phyloP scores from a whole-genome alignment of 305 asterid species.

The Fraxinus ornus region DNA sequence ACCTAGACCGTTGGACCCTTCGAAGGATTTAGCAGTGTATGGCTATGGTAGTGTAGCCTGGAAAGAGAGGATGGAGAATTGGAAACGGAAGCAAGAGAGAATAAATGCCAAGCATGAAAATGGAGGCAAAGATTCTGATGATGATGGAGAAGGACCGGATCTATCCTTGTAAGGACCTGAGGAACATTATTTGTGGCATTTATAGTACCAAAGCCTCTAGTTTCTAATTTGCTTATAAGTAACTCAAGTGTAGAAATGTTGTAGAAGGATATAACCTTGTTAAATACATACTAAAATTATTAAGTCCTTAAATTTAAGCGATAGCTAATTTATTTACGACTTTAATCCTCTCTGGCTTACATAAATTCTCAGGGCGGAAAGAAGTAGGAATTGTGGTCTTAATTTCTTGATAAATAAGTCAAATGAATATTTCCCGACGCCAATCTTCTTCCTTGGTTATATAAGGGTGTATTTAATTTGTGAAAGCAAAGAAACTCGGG shows the following conservation, averaged over 20 bases:
- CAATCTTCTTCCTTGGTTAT: neutral
- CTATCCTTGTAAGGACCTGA: slow-evolving; percentile 27
- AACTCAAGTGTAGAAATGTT: neutral
- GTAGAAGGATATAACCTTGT: neutral
- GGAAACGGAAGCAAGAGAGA: slow-evolving; percentile 35
- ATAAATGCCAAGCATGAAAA: slow-evolving; percentile 15
- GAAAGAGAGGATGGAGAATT: slow-evolving; percentile 40
- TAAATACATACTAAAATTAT: neutral
- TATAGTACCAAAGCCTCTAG: neutral
- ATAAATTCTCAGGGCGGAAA: neutral
- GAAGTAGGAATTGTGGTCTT: neutral
- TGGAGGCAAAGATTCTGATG: slow-evolving; percentile 14
- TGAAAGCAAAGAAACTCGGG: neutral
- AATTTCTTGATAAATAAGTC: neutral
- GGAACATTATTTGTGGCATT: neutral
- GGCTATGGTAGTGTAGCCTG: slow-evolving; percentile 47
- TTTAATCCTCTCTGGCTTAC: neutral
- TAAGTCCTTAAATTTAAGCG: neutral
- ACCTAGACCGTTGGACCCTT: slow-evolving; percentile 38
- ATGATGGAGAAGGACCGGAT: slow-evolving; percentile 21
- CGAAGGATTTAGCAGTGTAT: slow-evolving; percentile 37
- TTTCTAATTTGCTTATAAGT: neutral
- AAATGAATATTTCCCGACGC: neutral
- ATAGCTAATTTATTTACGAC: neutral
- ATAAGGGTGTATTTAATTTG: neutral